phyloP scores from a whole-genome alignment of 768 basidiomycete species.

The Candolleomyces aberdarensis region DNA sequence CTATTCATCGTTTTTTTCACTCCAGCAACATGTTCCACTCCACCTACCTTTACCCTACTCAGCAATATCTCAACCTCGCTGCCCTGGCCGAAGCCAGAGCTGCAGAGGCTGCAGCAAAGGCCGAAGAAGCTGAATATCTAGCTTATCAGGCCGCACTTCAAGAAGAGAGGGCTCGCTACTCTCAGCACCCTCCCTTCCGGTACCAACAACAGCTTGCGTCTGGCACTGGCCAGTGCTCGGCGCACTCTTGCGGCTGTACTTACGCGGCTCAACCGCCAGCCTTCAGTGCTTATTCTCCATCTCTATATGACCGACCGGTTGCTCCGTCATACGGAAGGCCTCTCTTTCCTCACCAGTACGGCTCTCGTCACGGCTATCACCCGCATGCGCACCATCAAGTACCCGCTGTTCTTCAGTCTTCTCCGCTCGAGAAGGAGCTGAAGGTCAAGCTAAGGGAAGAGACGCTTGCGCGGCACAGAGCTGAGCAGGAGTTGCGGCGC shows the following conservation, averaged over 20 bases:
- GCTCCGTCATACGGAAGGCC: too few relatives aligned
- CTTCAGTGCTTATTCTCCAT: too few relatives aligned
- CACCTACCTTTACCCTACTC: conserved; percentile 19
- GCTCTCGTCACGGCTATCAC: too few relatives aligned
- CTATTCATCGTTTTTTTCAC: not conserved
- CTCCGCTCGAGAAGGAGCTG: not conserved
- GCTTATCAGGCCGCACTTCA: conserved; percentile 27
- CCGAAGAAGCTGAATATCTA: conserved; percentile 35
- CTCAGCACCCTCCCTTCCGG: not conserved
- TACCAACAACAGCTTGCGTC: not conserved
- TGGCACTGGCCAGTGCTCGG: not conserved
- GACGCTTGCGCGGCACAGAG: not conserved
- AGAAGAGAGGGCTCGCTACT: conserved; percentile 23
- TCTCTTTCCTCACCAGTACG: too few relatives aligned
- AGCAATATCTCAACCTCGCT: conserved; percentile 34
- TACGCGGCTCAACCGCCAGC: too few relatives aligned
- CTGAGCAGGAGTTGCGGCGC: conserved; percentile 8
- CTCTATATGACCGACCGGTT: too few relatives aligned
- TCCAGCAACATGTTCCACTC: not conserved
- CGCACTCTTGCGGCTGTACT: not conserved
- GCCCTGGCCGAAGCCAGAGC: conserved; percentile 34
- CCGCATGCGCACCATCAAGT: not conserved
- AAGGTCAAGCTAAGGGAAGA: conserved; percentile 3
- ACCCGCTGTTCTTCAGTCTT: not conserved
- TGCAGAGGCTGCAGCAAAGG: conserved; percentile 31